Base-by-base conservation (phyloP, 441 rosid genomes). In the Eutrema salsugineum region DNA sequence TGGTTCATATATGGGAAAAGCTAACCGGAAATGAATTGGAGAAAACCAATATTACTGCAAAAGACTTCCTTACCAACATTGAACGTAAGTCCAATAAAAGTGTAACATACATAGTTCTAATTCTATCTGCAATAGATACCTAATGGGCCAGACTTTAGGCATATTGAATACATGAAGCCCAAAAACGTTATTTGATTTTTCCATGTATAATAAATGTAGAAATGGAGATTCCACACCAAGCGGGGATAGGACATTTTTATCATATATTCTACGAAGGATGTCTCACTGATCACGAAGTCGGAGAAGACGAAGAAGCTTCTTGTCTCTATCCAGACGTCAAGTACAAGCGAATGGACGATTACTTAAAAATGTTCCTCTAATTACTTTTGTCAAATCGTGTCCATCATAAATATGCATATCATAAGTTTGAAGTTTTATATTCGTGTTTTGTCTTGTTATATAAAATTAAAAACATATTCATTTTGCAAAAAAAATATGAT, bases 181-280 rank as follows among this genome's bases (percentile, higher is more conserved):
- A 53, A 17, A 2, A 44, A n/a, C 2, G 9, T 66, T 47, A 5
- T 40, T 55, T 55, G 20, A 5, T 50, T 46, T 24, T 64, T 8
- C 1, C 8, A 30, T 30, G 7, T 32, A 17, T 36, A 1, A 28
- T n/a, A 20, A 35, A 28, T 60, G 76, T 79, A 90, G 97, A 74
- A 2, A 10, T 75, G 84, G 93, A 86, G 68, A 79, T 78, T 47
- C 90, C 83, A 16, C 64, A 14, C 1, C 80, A 86, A 58, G 96
- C 80, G 4, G 98, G 91, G 46, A 46, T 83, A 11, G 94, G 94
- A 28, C 98, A 93, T 76, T 91, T 88, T 75, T 87, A 83, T 72
- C 96, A 93, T 54, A 80, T 93, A 1, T 92, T 77, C 72, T 92
- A 86, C 22, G 91, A 92, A 66, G 91, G 94, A 14, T 85, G 98